These are phyloP conservation scores for Phytophthora capsici DNA, from an alignment of 352 stramenopile genomes.

Conservation along the genomic window DNA sequence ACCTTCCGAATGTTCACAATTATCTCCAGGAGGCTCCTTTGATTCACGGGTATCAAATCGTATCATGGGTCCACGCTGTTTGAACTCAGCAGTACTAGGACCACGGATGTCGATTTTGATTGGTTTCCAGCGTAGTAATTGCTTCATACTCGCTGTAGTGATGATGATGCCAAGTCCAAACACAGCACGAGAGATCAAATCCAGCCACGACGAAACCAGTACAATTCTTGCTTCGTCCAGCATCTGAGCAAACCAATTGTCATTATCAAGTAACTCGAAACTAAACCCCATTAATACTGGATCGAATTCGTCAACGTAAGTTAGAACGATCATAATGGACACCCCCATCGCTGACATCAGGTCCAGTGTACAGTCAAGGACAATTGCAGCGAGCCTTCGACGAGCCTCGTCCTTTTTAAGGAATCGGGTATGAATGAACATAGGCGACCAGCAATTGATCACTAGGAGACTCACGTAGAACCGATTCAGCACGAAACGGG, in stretches of 20 bases:
- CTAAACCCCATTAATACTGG: neutral
- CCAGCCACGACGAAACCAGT: neutral
- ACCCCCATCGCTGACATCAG: constrained; percentile 8
- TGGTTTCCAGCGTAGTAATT: neutral
- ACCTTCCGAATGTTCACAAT: too few relatives aligned
- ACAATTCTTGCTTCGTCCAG: constrained; percentile 2
- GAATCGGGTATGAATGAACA: constrained; percentile 6
- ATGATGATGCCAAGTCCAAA: neutral
- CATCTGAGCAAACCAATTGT: constrained; percentile 9
- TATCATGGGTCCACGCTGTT: too few relatives aligned
- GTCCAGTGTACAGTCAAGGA: constrained; percentile 5
- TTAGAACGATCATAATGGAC: constrained; percentile 1
- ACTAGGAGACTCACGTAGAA: constrained; percentile 35
- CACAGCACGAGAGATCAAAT: neutral
- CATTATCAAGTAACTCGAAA: neutral
- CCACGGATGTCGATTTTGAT: neutral
- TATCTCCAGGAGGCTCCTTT: too few relatives aligned
- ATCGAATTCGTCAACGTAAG: neutral
- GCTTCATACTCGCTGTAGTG: constrained; percentile 3
- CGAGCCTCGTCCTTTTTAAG: constrained; percentile 15
- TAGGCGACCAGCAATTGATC: constrained; percentile 25
- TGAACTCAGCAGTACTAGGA: too few relatives aligned
- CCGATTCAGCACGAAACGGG: constrained; percentile 27
- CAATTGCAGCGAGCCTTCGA: neutral
- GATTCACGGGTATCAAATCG: too few relatives aligned